Evolutionary conservation across 495 filamentous ascomycete species (phyloP).

Genomic region (Annulohypoxylon maeteangense): DNA sequence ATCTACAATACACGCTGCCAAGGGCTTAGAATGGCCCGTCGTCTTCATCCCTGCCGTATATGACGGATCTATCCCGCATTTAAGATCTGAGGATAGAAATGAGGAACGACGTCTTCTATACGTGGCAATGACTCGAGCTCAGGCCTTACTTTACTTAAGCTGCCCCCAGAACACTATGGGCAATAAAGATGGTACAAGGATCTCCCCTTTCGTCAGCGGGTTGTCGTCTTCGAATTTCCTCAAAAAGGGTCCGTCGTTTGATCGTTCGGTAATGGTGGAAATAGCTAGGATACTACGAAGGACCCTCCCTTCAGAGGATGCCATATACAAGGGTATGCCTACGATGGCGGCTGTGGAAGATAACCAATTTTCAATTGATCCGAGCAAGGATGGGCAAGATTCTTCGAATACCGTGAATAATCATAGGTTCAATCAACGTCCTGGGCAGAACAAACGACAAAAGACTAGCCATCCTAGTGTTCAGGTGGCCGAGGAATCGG

Average conservation of each 20-base stretch:
- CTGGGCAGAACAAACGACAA: slow-evolving; percentile 44
- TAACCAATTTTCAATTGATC: slow-evolving; percentile 51
- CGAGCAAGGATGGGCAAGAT: slow-evolving; percentile 47
- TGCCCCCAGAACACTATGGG: slow-evolving; percentile 65
- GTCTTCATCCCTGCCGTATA: slow-evolving; percentile 95
- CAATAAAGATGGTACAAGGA: slow-evolving; percentile 47
- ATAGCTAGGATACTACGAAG: slow-evolving; percentile 56
- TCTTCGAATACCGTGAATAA: slow-evolving; percentile 1
- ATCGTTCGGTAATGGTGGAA: slow-evolving; percentile 52
- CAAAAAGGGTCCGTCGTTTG: slow-evolving; percentile 57
- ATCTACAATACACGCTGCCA: slow-evolving; percentile 96
- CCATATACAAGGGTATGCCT: slow-evolving; percentile 56
- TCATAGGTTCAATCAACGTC: slow-evolving; percentile 16
- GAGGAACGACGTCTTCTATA: slow-evolving; percentile 94
- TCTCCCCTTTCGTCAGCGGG: slow-evolving; percentile 55
- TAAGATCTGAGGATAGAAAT: slow-evolving; percentile 86
- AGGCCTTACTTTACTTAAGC: slow-evolving; percentile 91
- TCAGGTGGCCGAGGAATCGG: slow-evolving; percentile 38
- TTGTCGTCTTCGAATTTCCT: slow-evolving; percentile 51
- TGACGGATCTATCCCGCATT: slow-evolving; percentile 92
- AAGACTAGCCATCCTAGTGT: slow-evolving; percentile 43
- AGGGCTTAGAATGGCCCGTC: slow-evolving; percentile 97
- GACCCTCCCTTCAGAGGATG: slow-evolving; percentile 50
- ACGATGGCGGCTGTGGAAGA: slow-evolving; percentile 55
- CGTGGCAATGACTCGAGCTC: slow-evolving; percentile 97